Conservation (phyloP, 2,329 filamentous ascomycete genomes). For the Metarhizium album region DNA sequence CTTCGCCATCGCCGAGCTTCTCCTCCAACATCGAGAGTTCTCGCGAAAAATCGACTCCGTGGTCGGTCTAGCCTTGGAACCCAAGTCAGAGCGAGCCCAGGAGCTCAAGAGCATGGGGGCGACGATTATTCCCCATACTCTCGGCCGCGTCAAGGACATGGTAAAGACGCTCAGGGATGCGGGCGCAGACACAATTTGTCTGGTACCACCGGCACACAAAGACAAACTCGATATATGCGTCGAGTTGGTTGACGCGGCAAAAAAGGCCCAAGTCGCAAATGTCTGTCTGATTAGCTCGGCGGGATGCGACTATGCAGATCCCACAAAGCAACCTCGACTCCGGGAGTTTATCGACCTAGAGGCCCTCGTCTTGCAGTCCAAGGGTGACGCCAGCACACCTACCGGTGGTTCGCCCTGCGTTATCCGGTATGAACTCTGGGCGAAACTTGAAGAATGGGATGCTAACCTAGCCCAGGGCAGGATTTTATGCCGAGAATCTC, state of each 20-base stretch:
- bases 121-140: constrained; percentile 29
- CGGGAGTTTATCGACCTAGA: constrained; percentile 42
- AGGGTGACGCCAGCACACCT: constrained; percentile 28
- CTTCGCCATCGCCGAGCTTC: constrained; percentile 37
- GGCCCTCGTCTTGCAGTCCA: constrained; percentile 27
- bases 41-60: constrained; percentile 29
- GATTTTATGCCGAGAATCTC: constrained; percentile 42
- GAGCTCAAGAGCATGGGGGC: constrained; percentile 31
- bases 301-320: constrained; percentile 38
- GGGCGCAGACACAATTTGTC: constrained; percentile 35
- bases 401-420: constrained; percentile 33
- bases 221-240: constrained; percentile 34
- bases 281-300: constrained; percentile 36
- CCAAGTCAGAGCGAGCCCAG: constrained; percentile 24
- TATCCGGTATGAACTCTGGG: constrained; percentile 24
- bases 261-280: constrained; percentile 33
- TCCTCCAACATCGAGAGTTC: constrained; percentile 33
- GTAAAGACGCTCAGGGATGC: constrained; percentile 28
- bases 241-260: constrained; percentile 34
- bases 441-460: not conserved
- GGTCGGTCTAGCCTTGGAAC: constrained; percentile 29
- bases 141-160: constrained; percentile 28
- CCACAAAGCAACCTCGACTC: constrained; percentile 34
- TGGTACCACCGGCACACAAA: constrained; percentile 35
- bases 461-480: constrained; percentile 22